Conservation (phyloP, 1,139 yeast genomes). For the Debaryomyces subglobosus region DNA sequence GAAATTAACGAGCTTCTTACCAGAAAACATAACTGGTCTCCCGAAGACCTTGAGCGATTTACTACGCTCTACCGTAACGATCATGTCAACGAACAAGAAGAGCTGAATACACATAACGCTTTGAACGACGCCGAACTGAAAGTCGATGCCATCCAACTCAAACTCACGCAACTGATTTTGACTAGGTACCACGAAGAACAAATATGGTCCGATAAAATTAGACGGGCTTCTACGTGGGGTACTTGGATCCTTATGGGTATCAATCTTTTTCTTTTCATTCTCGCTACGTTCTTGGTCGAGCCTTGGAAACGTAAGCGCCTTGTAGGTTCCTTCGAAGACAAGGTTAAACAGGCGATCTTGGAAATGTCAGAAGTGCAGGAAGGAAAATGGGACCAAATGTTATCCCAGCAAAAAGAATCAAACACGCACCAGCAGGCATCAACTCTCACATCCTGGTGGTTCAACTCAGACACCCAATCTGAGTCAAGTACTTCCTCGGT, state of each 20-base stretch:
- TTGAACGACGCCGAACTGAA: constrained; percentile 60
- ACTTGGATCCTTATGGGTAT: constrained; percentile 90
- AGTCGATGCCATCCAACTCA: constrained; percentile 73
- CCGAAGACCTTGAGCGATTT: constrained; percentile 78
- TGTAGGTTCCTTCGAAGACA: constrained; percentile 81
- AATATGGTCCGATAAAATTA: constrained; percentile 95
- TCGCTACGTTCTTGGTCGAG: constrained; percentile 86
- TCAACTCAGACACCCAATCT: background rate
- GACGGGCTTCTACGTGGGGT: constrained; percentile 96
- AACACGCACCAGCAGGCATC: background rate
- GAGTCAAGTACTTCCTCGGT: background rate
- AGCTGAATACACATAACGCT: constrained; percentile 51
- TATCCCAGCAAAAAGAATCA: constrained; percentile 7
- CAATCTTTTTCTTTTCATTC: constrained; percentile 72
- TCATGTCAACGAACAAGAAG: constrained; percentile 71
- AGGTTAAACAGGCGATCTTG: constrained; percentile 56
- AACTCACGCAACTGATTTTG: constrained; percentile 74
- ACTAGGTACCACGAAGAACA: constrained; percentile 96
- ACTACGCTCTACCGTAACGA: constrained; percentile 81
- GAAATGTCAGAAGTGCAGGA: constrained; percentile 25
- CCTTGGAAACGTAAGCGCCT: constrained; percentile 90
- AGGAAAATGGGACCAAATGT: constrained; percentile 19
- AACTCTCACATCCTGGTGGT: constrained; percentile 3
- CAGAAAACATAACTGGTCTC: constrained; percentile 80
- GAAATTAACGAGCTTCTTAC: constrained; percentile 89